phyloP scores from a whole-genome alignment of 1,139 yeast genomes.

The Suhomyces coccinellae region DNA sequence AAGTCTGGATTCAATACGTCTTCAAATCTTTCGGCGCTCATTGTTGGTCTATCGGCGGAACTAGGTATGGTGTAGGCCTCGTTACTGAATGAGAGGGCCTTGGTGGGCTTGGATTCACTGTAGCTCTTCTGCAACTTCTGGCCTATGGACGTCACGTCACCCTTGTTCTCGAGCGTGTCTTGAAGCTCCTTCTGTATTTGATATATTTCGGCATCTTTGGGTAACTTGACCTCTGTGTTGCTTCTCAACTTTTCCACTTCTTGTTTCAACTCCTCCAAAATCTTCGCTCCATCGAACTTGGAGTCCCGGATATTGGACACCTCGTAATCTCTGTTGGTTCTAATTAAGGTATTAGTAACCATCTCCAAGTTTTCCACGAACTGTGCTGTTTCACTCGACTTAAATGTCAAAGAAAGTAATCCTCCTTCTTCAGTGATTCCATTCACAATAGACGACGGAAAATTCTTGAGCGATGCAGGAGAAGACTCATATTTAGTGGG shows the following conservation, averaged over 20 bases:
- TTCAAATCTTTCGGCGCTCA: slow-evolving; percentile 23
- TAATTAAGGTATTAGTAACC: slow-evolving; percentile 20
- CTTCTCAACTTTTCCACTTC: slow-evolving; percentile 18
- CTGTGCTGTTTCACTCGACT: slow-evolving; percentile 40
- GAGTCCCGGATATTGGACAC: slow-evolving; percentile 22
- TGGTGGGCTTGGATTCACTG: slow-evolving; percentile 18
- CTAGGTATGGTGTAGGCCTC: slow-evolving; percentile 12
- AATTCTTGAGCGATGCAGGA: slow-evolving; percentile 34
- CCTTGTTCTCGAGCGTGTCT: slow-evolving; percentile 17
- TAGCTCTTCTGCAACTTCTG: slow-evolving; percentile 19
- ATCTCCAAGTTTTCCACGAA: slow-evolving; percentile 41
- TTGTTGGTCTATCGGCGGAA: slow-evolving; percentile 7
- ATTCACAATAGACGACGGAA: slow-evolving; percentile 43
- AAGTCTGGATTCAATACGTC: slow-evolving; percentile 29
- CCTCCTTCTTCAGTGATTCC: slow-evolving; percentile 50
- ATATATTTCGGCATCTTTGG: neutral
- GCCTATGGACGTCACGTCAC: slow-evolving; percentile 18
- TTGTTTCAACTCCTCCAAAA: slow-evolving; percentile 20
- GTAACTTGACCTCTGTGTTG: neutral
- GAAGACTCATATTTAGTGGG: slow-evolving; percentile 37
- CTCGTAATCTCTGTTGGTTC: slow-evolving; percentile 4
- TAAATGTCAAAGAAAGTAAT: slow-evolving; percentile 44
- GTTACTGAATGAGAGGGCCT: slow-evolving; percentile 17
- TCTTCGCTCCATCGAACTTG: slow-evolving; percentile 18
- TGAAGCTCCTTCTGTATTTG: slow-evolving; percentile 19